Conservation (phyloP, 2,329 filamentous ascomycete species). For the Scedosporium minutisporum region DNA sequence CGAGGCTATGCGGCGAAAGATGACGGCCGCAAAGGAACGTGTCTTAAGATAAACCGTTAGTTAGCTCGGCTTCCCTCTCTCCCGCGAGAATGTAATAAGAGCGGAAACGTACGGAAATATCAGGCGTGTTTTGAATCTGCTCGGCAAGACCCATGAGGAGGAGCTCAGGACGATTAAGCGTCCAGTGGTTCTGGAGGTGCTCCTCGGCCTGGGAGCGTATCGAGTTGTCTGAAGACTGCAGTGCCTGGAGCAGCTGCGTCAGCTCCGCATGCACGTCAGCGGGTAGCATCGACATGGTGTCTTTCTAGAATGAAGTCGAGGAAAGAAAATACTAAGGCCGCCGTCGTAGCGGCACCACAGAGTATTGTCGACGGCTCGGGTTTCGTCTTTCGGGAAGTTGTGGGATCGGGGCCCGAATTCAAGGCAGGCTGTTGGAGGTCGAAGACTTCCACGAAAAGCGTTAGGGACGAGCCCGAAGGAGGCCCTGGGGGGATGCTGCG, state of each 20-base stretch:
- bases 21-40: constrained; percentile 83
- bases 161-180: constrained; percentile 68
- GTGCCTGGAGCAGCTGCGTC: constrained; percentile 72
- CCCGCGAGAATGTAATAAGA: neutral
- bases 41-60: constrained; percentile 41
- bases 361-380: neutral
- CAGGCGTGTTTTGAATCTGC: constrained; percentile 72
- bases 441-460: too few relatives aligned
- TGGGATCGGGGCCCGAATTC: too few relatives aligned
- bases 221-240: constrained; percentile 83
- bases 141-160: constrained; percentile 90
- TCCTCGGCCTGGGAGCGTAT: constrained; percentile 81
- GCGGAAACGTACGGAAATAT: constrained; percentile 49
- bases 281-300: constrained; percentile 72
- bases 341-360: too few relatives aligned
- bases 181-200: constrained; percentile 85
- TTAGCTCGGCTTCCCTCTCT: neutral
- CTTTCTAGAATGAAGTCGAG: neutral
- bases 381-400: too few relatives aligned
- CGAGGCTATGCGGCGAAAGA: constrained; percentile 87
- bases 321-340: too few relatives aligned
- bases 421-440: too few relatives aligned
- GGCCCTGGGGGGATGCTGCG: too few relatives aligned
- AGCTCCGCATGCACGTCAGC: constrained; percentile 78
- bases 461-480: too few relatives aligned